Evolutionary conservation across 2,329 filamentous ascomycete species (phyloP).

Genomic region (Chrysoporthe puriensis): DNA sequence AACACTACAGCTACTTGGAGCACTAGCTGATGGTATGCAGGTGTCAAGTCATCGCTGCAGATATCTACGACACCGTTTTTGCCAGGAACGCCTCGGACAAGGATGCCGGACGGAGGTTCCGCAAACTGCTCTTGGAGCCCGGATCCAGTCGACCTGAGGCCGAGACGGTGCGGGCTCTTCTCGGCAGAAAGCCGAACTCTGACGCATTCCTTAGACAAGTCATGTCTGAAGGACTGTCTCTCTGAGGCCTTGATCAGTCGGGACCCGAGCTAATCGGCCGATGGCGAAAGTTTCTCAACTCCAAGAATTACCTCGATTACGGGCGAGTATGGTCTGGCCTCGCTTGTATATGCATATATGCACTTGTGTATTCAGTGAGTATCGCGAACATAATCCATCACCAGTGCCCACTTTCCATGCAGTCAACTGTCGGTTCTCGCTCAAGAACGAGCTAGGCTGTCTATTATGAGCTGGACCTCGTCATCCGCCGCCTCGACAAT

Average conservation of each 20-base stretch:
- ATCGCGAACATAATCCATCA: background rate
- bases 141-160: background rate
- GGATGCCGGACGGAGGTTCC: background rate
- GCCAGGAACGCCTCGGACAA: background rate
- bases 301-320: background rate
- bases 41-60: background rate
- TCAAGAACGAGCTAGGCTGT: background rate
- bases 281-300: background rate
- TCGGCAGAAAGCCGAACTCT: background rate
- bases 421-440: background rate
- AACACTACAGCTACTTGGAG: background rate
- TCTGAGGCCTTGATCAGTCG: background rate
- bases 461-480: constrained; percentile 49
- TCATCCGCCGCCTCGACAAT: constrained; percentile 49
- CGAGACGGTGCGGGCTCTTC: constrained; percentile 1
- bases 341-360: background rate
- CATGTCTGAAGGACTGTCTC: background rate
- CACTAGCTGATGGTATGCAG: background rate
- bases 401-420: no score
- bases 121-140: background rate
- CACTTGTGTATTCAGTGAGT: background rate
- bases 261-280: background rate
- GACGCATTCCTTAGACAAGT: background rate
- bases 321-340: background rate
- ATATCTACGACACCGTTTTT: constrained; percentile 7